These are phyloP conservation scores for Aspergillus affinis DNA, from an alignment of 495 filamentous ascomycete genomes.

Conservation along the genomic window DNA sequence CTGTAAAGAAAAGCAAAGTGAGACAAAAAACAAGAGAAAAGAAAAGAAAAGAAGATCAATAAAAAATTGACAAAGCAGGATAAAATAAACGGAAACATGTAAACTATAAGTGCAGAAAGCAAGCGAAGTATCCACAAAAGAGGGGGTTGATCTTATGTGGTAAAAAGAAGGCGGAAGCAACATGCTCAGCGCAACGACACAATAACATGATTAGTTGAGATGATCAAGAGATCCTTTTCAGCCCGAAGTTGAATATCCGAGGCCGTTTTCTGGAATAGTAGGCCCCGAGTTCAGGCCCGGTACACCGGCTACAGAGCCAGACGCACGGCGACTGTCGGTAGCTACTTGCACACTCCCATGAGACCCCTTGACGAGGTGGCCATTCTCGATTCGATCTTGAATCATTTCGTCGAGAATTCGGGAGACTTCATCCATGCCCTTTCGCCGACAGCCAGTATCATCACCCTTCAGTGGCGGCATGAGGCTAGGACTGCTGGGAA, in stretches of 20 bases:
- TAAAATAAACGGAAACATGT: constrained; percentile 17
- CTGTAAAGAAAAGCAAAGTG: constrained; percentile 20
- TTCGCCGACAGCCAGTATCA: constrained; percentile 52
- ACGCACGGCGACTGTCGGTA: constrained; percentile 36
- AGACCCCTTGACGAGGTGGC: constrained; percentile 58
- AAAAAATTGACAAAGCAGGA: constrained; percentile 7
- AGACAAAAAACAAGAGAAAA: constrained; percentile 19
- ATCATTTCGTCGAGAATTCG: constrained; percentile 94
- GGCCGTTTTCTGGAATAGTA: constrained; percentile 6
- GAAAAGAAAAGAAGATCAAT: constrained; percentile 21
- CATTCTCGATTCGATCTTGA: constrained; percentile 74
- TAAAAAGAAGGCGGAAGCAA: background rate
- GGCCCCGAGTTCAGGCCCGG: constrained; percentile 27
- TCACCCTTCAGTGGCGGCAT: constrained; percentile 18
- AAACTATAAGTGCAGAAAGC: background rate
- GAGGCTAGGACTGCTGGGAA: background rate
- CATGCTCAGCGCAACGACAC: background rate
- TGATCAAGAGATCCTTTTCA: background rate
- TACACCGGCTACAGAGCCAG: constrained; percentile 30
- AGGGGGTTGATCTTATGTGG: background rate
- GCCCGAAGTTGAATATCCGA: background rate
- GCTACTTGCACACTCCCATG: constrained; percentile 56
- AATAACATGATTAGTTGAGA: background rate
- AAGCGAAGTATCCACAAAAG: background rate
- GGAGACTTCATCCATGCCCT: constrained; percentile 84